Evolutionary conservation across 1,284 basidiomycete species (phyloP).

Genomic region (Malassezia cuniculi): DNA sequence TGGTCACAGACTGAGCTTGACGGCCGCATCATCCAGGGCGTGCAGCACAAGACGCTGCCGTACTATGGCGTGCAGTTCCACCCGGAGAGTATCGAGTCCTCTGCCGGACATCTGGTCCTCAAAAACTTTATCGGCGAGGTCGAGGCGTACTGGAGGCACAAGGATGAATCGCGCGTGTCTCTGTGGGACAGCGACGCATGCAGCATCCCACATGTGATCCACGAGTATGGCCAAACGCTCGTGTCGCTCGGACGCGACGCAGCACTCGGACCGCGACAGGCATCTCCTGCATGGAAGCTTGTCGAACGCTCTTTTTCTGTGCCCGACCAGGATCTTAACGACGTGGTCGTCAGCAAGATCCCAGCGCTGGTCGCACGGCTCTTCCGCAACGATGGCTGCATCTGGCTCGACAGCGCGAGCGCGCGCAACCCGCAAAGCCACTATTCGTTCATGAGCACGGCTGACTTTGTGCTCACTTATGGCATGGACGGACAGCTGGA

Average conservation of each 20-base stretch:
- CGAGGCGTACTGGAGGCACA: conserved; percentile 17
- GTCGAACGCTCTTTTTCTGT: not conserved
- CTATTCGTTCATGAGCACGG: conserved; percentile 35
- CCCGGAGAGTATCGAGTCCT: conserved; percentile 52
- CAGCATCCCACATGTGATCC: not conserved
- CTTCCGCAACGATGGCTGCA: conserved; percentile 3
- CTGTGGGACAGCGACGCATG: not conserved
- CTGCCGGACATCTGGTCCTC: conserved; percentile 23
- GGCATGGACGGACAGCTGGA: conserved; percentile 1
- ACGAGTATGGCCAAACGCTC: conserved; percentile 4
- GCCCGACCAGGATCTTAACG: not conserved
- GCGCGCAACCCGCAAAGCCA: conserved; percentile 13
- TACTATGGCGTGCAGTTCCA: conserved; percentile 95
- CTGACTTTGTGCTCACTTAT: conserved; percentile 34
- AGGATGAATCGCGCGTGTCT: conserved; percentile 1
- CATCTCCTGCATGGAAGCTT: no score
- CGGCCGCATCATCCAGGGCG: conserved; percentile 25
- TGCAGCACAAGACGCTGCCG: conserved; percentile 45
- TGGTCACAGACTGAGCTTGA: conserved; percentile 16
- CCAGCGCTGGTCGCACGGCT: not conserved
- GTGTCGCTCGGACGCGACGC: no score
- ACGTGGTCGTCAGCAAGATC: not conserved
- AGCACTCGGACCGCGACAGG: no score
- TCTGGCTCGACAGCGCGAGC: conserved; percentile 22
- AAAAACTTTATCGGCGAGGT: conserved; percentile 29